Evolutionary conservation across 257 asterid genomes (phyloP), one percentile per base, ranked within the genome.

Genomic region (Solanum dulcamara): DNA sequence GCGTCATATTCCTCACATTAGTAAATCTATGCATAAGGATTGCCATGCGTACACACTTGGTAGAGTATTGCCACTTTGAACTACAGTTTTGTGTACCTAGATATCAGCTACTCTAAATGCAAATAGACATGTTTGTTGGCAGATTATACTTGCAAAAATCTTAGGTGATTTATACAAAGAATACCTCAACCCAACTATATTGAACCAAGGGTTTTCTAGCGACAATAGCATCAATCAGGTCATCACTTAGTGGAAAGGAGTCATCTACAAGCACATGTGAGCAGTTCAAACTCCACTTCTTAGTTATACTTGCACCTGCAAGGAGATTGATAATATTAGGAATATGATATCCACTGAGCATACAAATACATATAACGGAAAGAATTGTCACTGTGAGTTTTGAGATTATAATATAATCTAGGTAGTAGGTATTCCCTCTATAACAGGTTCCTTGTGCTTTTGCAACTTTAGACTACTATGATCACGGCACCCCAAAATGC

Each of bases 261-360:
- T 91, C 97, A 84, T 94, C 96, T 88, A 94, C 89, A 80, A 93
- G 92, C 89, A 95, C 92, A 86, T 97, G 98, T 26, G 99, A 94
- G 91, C 97, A 95, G 46, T 88, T 83, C 42, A 84, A 84, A 85
- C 90, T 92, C 99, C 98, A 95, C 51, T 90, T 86, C 86, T 81
- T 91, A 86, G 88, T 82, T 83, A 91, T 86, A 86, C 83, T 79
- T 71, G 92, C 98, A 77, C 99, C 98, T 96, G 91, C 86, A 88
- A 20, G 57, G 8, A 72, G 81, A 50, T 80, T 17, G n/a, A 51
- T 80, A n/a, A 22, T 32, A 48, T 30, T 32, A 50, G 15, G 44
- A 50, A 79, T 30, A 79, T 46, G 18, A 46, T 10, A 17, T 77
- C 42, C 11, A 46, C 42, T 77, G 3, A 28, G 62, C 55, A 30